Evolutionary conservation across 176 grass and related monocot genomes (phyloP), one percentile per base, ranked within the genome.

Genomic region (Saccharum spontaneum): DNA sequence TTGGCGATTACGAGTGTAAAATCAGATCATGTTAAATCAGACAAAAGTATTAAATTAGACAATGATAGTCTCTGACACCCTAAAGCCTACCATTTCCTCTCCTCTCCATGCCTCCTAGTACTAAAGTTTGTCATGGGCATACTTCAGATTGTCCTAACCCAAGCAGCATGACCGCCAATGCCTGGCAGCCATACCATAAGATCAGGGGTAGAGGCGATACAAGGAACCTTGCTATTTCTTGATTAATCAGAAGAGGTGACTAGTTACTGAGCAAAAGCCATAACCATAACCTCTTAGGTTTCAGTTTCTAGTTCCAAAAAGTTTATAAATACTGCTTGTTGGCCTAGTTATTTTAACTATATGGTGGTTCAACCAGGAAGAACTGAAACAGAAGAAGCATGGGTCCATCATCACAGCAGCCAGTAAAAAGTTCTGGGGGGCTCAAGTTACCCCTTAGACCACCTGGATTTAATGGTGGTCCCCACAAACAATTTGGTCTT

Each of bases 1-100:
- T 80, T 48, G 54, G 31, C 22, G 20, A 43, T 6, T 79, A 30
- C 31, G 10, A 79, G 31, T 73, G 43, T 70, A 86, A 67, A 67
- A 69, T 40, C 68, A 79, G 69, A 71, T 43, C 69, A 43, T 23
- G 38, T 71, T 71, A 39, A 41, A 71, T 61, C 8, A 24, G 20
- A 43, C 14, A 67, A 16, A 67, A 71, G 38, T 71, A 36, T 23
- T 23, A 43, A 59, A 41, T 48, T 41, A 79, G 20, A 43, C 18
- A 59, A n/a, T 13, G 63, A 66, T 31, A 54, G 15, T 81, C 22
- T 24, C 16, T 24, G 43, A 39, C 12, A 81, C 7, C 22, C 67
- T 23, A 57, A 49, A 7, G 46, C 45, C 22, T 17, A 55, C 14
- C 7, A 23, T 65, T 52, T 69, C 1, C 18, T 24, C 45, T 81